These are phyloP conservation scores for Gypsophila paniculata DNA, from an alignment of 179 eudicot genomes.

Conservation along the genomic window DNA sequence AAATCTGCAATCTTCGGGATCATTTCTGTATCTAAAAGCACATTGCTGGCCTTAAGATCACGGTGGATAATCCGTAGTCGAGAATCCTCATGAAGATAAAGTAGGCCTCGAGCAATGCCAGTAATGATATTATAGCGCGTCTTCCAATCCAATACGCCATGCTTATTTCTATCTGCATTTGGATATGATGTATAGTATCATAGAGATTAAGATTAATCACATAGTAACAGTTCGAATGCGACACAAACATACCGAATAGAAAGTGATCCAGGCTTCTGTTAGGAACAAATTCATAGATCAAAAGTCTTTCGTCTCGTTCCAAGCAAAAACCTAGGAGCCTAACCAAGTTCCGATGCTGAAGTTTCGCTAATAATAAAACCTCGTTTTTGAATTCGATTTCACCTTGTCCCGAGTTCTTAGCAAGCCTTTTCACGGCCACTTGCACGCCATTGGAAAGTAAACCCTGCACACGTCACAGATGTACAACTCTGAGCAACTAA, in stretches of 20 bases:
- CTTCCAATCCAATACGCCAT: constrained; percentile 26
- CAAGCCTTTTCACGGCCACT: constrained; percentile 45
- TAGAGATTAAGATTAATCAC: too few relatives aligned
- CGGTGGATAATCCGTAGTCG: too few relatives aligned
- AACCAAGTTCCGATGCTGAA: too few relatives aligned
- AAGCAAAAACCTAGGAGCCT: constrained; percentile 24
- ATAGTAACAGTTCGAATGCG: background rate
- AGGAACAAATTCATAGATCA: constrained; percentile 43
- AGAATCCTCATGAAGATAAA: constrained; percentile 47
- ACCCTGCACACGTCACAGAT: constrained; percentile 25
- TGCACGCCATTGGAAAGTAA: constrained; percentile 27
- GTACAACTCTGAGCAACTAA: background rate
- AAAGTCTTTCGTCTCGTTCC: constrained; percentile 31
- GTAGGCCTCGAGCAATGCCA: constrained; percentile 35
- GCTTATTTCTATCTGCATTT: constrained; percentile 21
- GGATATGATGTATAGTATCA: background rate
- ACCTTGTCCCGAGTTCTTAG: constrained; percentile 33
- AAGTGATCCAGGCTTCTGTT: constrained; percentile 39
- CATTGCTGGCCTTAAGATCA: constrained; percentile 35
- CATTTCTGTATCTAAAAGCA: constrained; percentile 32
- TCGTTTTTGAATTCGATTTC: constrained; percentile 35
- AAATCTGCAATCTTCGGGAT: too few relatives aligned
- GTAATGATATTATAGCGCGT: constrained; percentile 30
- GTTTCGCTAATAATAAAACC: constrained; percentile 20
- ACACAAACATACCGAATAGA: constrained; percentile 31